Conservation (phyloP, 441 rosid genomes). For the Biscutella laevigata region DNA sequence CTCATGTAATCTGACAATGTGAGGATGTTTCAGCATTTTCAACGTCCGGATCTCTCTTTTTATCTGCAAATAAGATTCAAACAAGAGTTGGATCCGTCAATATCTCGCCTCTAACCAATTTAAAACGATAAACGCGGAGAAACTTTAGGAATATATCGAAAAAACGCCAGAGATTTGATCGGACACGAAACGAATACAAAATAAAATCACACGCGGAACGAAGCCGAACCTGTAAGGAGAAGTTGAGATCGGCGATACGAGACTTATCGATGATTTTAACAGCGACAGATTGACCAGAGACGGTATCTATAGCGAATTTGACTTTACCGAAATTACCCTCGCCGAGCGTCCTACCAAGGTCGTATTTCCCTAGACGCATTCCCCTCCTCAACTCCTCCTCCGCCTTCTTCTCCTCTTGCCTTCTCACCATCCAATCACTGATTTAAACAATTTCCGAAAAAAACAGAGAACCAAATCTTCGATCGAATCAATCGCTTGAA, state of each 20-base stretch:
- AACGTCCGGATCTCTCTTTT: conserved; percentile 84
- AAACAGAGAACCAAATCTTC: conserved; percentile 6
- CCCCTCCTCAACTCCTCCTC: conserved; percentile 44
- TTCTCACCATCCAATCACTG: conserved; percentile 35
- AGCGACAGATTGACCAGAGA: conserved; percentile 59
- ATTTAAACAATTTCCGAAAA: neutral
- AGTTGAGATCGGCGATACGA: conserved; percentile 51
- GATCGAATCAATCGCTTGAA: neutral
- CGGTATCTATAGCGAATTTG: conserved; percentile 52
- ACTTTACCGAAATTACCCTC: conserved; percentile 95
- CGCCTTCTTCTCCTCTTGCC: conserved; percentile 20
- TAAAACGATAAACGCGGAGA: no score
- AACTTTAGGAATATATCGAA: neutral
- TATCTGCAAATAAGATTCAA: conserved; percentile 39
- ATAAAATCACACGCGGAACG: no score
- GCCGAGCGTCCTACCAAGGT: conserved; percentile 80
- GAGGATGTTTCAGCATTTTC: conserved; percentile 86
- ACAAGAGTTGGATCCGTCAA: neutral
- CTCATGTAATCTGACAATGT: conserved; percentile 83
- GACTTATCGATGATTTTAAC: conserved; percentile 82
- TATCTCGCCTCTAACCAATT: no score
- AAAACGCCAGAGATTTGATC: neutral
- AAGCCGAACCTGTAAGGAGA: conserved; percentile 59
- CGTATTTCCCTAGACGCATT: conserved; percentile 82
- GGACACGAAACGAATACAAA: no score